Conservation (phyloP, 1,284 basidiomycete species). For the Pholiota adiposa region DNA sequence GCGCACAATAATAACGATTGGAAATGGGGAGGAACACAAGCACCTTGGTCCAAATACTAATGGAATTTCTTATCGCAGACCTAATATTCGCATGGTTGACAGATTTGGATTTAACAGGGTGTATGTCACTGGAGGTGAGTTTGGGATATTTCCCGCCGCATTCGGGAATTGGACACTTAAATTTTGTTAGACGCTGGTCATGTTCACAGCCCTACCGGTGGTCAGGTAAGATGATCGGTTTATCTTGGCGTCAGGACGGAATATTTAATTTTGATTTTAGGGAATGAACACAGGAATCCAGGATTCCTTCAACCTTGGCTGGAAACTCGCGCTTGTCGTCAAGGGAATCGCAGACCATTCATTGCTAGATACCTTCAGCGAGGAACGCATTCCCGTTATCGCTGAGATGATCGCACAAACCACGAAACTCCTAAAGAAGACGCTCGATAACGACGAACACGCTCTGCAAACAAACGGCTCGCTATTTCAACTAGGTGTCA, state of each 20-base stretch:
- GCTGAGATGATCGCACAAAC: slow-evolving; percentile 32
- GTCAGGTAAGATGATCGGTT: slow-evolving; percentile 33
- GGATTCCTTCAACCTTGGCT: slow-evolving; percentile 43
- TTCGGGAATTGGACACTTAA: background rate
- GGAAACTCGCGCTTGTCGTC: slow-evolving; percentile 50
- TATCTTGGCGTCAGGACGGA: background rate
- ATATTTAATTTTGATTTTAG: slow-evolving; percentile 16
- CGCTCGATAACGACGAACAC: slow-evolving; percentile 11
- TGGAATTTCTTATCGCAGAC: slow-evolving; percentile 16
- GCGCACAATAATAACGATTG: background rate
- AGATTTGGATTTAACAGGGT: slow-evolving; percentile 30
- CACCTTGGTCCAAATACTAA: background rate
- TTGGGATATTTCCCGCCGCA: background rate
- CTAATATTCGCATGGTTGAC: slow-evolving; percentile 34
- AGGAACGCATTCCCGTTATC: slow-evolving; percentile 44
- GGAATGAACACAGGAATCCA: slow-evolving; percentile 40
- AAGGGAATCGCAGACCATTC: slow-evolving; percentile 37
- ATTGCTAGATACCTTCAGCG: slow-evolving; percentile 44
- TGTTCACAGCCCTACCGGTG: slow-evolving; percentile 50
- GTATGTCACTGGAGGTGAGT: slow-evolving; percentile 34
- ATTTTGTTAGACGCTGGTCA: slow-evolving; percentile 42
- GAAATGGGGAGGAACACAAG: background rate
- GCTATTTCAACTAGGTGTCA: slow-evolving; percentile 47
- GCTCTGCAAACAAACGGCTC: slow-evolving; percentile 29
- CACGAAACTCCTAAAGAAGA: slow-evolving; percentile 12